These are phyloP conservation scores for Planoprotostelium fungivorum DNA, from an alignment of 78 protist genomes.

Conservation along the genomic window DNA sequence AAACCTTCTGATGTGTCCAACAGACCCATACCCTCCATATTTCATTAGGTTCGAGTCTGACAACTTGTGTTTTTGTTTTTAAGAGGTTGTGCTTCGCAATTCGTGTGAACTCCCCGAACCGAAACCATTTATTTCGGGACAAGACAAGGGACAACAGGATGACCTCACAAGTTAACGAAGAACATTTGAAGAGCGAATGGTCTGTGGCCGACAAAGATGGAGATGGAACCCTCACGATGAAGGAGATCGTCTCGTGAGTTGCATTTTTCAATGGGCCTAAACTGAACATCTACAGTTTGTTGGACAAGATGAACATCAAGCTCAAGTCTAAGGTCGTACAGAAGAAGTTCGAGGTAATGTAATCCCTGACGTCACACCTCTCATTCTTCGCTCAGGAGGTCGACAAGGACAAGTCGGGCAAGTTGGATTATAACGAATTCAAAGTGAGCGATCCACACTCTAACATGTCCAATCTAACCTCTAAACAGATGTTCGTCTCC, in stretches of 20 bases:
- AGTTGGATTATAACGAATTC: not conserved
- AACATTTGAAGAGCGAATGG: not conserved
- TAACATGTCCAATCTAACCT: not conserved
- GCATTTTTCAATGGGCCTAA: not conserved
- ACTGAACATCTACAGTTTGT: not conserved
- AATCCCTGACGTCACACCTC: not conserved
- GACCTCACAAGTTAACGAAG: too few species aligned
- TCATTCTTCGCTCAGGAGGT: not conserved
- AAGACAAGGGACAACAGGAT: too few species aligned
- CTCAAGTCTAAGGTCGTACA: not conserved
- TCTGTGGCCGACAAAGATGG: not conserved
- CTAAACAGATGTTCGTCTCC: not conserved
- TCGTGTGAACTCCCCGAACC: too few species aligned
- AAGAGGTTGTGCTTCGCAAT: too few species aligned
- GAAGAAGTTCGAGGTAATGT: not conserved
- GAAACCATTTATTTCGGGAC: too few species aligned
- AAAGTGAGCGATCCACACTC: not conserved
- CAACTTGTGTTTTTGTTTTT: too few species aligned
- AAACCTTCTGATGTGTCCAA: too few species aligned
- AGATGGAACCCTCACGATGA: not conserved
- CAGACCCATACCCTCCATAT: too few species aligned
- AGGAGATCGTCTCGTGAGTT: not conserved
- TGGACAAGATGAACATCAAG: not conserved
- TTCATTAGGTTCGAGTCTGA: too few species aligned
- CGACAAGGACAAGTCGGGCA: not conserved